phyloP scores from a whole-genome alignment of 2,329 filamentous ascomycete species.

The Cercospora berteroae region DNA sequence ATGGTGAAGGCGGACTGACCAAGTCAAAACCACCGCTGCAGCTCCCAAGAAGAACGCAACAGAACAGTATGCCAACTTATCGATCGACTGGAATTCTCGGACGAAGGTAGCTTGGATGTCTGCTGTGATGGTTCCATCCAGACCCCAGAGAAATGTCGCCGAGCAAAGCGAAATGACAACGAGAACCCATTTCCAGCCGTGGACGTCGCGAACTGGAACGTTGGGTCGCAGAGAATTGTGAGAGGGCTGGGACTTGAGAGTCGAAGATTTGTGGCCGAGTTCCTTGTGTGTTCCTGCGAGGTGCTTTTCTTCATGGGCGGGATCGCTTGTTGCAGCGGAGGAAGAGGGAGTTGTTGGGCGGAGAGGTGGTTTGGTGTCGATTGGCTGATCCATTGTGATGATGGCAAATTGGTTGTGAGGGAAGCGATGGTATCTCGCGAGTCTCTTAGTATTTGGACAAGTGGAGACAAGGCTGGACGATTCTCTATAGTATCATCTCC shows the following conservation, averaged over 20 bases:
- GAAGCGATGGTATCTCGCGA: background rate
- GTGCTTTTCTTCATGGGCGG: background rate
- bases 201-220: constrained; percentile 1
- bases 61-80: constrained; percentile 10
- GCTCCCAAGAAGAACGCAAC: constrained; percentile 11
- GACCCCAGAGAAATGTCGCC: constrained; percentile 9
- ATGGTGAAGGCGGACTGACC: background rate
- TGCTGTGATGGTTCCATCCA: constrained; percentile 15
- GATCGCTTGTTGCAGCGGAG: background rate
- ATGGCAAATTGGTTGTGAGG: background rate
- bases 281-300: background rate
- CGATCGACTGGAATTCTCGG: constrained; percentile 1
- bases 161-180: constrained; percentile 7
- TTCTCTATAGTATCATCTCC: background rate
- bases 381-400: background rate
- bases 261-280: background rate
- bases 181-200: constrained; percentile 17
- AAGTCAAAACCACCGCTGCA: constrained; percentile 12
- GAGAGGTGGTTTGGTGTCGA: background rate
- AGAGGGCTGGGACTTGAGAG: constrained; percentile 5
- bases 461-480: background rate
- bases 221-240: background rate
- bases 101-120: constrained; percentile 14
- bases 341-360: background rate
- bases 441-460: background rate